Conservation (phyloP, 164 flowering plant species). For the Tetrastigma voinierianum region DNA sequence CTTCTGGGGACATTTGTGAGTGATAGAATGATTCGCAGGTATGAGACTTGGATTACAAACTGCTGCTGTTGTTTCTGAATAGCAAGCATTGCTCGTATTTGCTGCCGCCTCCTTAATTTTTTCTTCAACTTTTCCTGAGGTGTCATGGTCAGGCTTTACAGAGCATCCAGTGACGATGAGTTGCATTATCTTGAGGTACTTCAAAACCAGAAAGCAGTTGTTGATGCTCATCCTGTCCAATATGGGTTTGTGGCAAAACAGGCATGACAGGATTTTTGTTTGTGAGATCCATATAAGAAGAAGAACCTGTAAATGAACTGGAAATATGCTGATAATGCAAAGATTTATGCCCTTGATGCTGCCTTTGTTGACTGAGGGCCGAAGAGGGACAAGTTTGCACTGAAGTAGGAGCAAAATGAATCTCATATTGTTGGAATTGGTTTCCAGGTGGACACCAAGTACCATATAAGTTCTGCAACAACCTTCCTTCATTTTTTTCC, state of each 20-base stretch:
- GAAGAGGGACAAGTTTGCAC: conserved; percentile 37
- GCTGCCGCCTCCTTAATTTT: conserved; percentile 80
- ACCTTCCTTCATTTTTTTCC: conserved; percentile 26
- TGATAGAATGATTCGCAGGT: conserved; percentile 22
- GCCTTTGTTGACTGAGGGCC: conserved; percentile 30
- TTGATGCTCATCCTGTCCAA: conserved; percentile 32
- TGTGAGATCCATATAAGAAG: conserved; percentile 32
- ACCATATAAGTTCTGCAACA: conserved; percentile 28
- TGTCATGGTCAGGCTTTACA: conserved; percentile 58
- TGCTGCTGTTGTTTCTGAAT: conserved; percentile 81
- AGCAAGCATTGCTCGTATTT: conserved; percentile 87
- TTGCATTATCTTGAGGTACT: conserved; percentile 26
- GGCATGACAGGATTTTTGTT: conserved; percentile 38
- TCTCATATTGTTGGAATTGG: conserved; percentile 35
- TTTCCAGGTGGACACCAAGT: conserved; percentile 36
- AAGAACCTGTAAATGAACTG: conserved; percentile 26
- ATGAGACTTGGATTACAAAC: conserved; percentile 38
- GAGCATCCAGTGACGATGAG: conserved; percentile 19
- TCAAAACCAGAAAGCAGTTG: conserved; percentile 29
- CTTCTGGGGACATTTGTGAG: conserved; percentile 28
- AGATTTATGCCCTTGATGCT: conserved; percentile 31
- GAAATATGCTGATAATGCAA: conserved; percentile 35
- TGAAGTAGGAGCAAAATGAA: conserved; percentile 30
- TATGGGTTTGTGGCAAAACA: conserved; percentile 23
- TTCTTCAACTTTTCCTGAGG: conserved; percentile 90